Conservation (phyloP, 2,329 filamentous ascomycete genomes). For the Diaporthe aspalathi region DNA sequence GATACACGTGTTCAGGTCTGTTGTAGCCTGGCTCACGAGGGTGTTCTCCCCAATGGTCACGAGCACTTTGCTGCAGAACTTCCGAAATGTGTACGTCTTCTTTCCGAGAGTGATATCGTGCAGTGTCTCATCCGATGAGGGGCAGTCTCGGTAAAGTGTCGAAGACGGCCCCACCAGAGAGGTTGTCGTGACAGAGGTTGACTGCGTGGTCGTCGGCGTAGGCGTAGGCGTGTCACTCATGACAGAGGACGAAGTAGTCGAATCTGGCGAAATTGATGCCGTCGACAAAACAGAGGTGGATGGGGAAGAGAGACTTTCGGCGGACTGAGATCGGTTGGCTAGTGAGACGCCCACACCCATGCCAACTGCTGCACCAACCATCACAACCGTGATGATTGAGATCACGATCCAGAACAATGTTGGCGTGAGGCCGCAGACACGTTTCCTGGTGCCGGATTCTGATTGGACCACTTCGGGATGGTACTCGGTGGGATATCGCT, state of each 20-base stretch:
- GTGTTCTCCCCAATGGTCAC: not conserved
- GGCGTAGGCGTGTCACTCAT: not conserved
- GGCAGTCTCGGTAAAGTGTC: not conserved
- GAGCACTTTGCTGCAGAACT: not conserved
- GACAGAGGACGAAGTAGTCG: not conserved
- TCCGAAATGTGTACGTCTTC: not conserved
- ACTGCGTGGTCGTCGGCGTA: not conserved
- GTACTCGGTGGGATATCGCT: not conserved
- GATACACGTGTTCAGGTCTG: slow-evolving; percentile 1
- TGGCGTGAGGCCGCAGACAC: not conserved
- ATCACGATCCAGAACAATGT: not conserved
- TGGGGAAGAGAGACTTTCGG: not conserved
- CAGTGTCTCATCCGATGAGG: not conserved
- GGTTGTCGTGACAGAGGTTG: not conserved
- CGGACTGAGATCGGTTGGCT: not conserved
- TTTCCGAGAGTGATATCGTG: not conserved
- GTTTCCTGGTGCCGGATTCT: not conserved
- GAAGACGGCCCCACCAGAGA: not conserved
- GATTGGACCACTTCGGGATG: not conserved
- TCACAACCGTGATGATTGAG: not conserved
- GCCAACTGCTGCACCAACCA: not conserved
- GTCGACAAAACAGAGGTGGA: not conserved
- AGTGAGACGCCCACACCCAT: not conserved
- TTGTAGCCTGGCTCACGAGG: not conserved
- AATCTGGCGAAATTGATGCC: not conserved